Evolutionary conservation across 805 yeast genomes (phyloP), one percentile per base, ranked within the genome.

Genomic region (Cyberlindnera veronae): DNA sequence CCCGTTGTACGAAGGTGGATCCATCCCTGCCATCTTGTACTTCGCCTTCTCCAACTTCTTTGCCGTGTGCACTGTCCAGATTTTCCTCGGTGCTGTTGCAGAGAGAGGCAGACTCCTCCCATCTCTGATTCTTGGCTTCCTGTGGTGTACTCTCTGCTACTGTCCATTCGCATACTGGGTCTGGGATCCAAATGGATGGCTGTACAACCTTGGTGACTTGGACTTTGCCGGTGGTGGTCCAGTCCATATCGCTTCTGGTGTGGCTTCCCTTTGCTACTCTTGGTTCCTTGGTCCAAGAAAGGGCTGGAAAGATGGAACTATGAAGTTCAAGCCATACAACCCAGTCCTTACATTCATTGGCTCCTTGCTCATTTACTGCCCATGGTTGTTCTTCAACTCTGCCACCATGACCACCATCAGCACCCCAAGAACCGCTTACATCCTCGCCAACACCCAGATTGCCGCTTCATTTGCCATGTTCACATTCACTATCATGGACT

Each of bases 221-320:
- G 99, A 91, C 62, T 91, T 87, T 61, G 99, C 99, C n/a, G 99
- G 99, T 34, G 98, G 98, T 41, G 98, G 97, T 2, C 96, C 97
- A 2, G 96, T 91, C 15, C 98, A 91, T 64, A 86, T 93, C 42
- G 73, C 89, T 20, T 81, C 95, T 29, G 98, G 98, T 46, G 85
- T 88, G 18, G 87, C 89, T 24, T 96, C 96, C 2, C 78, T 91
- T 51, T 95, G 85, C 7, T 82, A 81, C 53, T 78, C 89, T 15
- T 78, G 77, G 32, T 82, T 82, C 49, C 64, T 87, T 38, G 96
- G 96, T 14, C 77, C 87, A 54, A 76, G 97, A 74, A 80, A 70
- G 71, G 60, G 53, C 30, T 58, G 61, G 55, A 46, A 43, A 32
- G 57, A 59, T 19, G 45, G 45, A 24, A 55, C 58, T 37, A 65